Evolutionary conservation across 345 rosid species (phyloP).

Genomic region (Laguncularia racemosa): DNA sequence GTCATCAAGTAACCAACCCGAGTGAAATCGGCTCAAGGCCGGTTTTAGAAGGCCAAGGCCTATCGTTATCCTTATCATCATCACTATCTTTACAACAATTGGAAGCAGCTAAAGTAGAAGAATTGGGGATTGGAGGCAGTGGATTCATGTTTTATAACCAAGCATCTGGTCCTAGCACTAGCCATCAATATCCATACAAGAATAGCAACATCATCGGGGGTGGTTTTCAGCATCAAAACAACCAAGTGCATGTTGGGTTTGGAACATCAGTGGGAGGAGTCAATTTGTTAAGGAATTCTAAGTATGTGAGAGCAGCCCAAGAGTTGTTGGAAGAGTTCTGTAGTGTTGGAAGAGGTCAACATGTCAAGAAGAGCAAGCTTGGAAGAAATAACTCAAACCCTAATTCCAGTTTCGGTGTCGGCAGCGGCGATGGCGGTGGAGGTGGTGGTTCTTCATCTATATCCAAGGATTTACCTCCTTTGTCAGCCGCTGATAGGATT

Average conservation of each 20-base stretch:
- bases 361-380: constrained; percentile 46
- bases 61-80: constrained; percentile 71
- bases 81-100: constrained; percentile 45
- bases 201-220: constrained; percentile 21
- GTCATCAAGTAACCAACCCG: constrained; percentile 29
- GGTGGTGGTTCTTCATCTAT: constrained; percentile 40
- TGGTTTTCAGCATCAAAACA: constrained; percentile 16
- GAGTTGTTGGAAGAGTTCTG: constrained; percentile 89
- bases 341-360: constrained; percentile 71
- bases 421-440: neutral
- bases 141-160: constrained; percentile 43
- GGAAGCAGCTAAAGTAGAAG: constrained; percentile 76
- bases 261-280: constrained; percentile 47
- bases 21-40: constrained; percentile 30
- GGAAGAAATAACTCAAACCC: constrained; percentile 51
- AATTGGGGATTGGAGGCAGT: constrained; percentile 50
- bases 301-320: constrained; percentile 61
- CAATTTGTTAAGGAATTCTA: constrained; percentile 60
- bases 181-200: constrained; percentile 18
- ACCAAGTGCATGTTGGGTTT: constrained; percentile 29
- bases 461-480: constrained; percentile 46
- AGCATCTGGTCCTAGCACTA: constrained; percentile 13
- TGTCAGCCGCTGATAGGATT: constrained; percentile 71
- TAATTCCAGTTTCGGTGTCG: constrained; percentile 21
- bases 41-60: constrained; percentile 69